Base-by-base conservation (phyloP, 1,139 yeast genomes). In the Scheffersomyces illinoinensis region DNA sequence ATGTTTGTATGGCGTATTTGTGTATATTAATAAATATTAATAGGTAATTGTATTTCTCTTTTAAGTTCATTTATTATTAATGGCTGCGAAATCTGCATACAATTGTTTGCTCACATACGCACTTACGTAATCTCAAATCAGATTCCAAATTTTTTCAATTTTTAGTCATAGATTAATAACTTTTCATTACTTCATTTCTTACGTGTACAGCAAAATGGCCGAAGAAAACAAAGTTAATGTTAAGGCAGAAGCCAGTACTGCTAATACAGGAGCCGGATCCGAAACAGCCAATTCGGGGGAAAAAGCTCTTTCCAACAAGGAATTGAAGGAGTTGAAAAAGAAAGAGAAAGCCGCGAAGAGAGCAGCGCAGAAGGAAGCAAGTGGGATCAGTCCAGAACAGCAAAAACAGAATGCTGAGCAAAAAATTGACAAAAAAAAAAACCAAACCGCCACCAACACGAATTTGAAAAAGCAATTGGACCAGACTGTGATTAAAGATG, bases 301-400 rank as follows among this genome's bases (percentile, higher is more conserved):
- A 33, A 71, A 60, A 59, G 72, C 77, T 59, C 84, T 90, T 54
- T 78, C 92, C 10, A 91, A 92, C 66, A 93, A 92, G 68, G 97
- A 93, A 70, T 81, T 93, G 64, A 93, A 93, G 71, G 97, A 93
- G 67, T 76, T 88, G 72, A 91, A 92, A 72, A 92, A 93, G 80
- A 85, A 87, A 68, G 97, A 93, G 68, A 93, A 93, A 74, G 95
- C 96, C 6, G 96, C 95, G 53, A 91, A 91, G 72, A 81, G 98
- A 72, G 93, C 93, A 6, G 84, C 84, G 2, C 82, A 86, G 63
- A 87, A 86, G 66, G 84, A 78, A 62, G 85, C 85, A 17, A 79
- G 71, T 56, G 87, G 87, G 7, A 81, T 85, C 48, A 71, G 77
- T 33, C 78, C 80, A 5, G 84, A 78, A 63, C 80, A 79, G 61